phyloP scores from a whole-genome alignment of 1,284 basidiomycete genomes.

The Pseudozyma hubeiensis region DNA sequence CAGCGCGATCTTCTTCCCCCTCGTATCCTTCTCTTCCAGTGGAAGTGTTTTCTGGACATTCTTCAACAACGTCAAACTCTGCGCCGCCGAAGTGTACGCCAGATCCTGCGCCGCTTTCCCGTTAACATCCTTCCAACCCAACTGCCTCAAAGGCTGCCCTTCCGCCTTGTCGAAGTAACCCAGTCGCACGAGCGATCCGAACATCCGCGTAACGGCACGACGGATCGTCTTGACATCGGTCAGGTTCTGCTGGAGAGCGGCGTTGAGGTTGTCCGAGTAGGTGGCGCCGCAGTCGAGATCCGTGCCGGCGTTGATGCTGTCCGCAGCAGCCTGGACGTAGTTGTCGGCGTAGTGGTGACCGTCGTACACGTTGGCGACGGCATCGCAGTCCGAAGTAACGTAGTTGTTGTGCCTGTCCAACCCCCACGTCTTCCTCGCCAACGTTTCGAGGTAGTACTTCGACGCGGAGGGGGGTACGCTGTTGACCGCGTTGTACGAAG shows the following conservation, averaged over 20 bases:
- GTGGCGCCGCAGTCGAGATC: constrained; percentile 36
- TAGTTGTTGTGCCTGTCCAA: constrained; percentile 27
- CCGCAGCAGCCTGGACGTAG: constrained; percentile 25
- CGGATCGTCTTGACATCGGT: constrained; percentile 14
- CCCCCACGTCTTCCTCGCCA: constrained; percentile 19
- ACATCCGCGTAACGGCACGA: constrained; percentile 18
- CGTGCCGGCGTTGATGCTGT: constrained; percentile 26
- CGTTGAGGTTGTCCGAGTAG: constrained; percentile 14
- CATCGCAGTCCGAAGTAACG: constrained; percentile 34
- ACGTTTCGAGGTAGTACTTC: constrained; percentile 29
- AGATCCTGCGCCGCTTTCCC: constrained; percentile 11
- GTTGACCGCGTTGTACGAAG: constrained; percentile 30
- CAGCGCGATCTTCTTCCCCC: constrained; percentile 14
- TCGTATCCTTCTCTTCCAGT: background rate
- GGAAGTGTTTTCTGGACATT: constrained; percentile 7
- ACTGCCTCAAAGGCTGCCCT: constrained; percentile 18
- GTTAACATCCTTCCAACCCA: constrained; percentile 26
- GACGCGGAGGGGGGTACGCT: constrained; percentile 21
- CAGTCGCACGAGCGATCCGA: constrained; percentile 15
- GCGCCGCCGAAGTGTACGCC: constrained; percentile 12
- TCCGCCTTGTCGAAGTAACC: constrained; percentile 20
- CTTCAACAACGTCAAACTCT: constrained; percentile 20
- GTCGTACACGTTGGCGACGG: constrained; percentile 30
- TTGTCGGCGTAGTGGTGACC: constrained; percentile 20
- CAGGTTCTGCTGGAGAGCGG: constrained; percentile 18